Conservation (phyloP, 148 eudicot genomes). For the Amaranthus palmeri region DNA sequence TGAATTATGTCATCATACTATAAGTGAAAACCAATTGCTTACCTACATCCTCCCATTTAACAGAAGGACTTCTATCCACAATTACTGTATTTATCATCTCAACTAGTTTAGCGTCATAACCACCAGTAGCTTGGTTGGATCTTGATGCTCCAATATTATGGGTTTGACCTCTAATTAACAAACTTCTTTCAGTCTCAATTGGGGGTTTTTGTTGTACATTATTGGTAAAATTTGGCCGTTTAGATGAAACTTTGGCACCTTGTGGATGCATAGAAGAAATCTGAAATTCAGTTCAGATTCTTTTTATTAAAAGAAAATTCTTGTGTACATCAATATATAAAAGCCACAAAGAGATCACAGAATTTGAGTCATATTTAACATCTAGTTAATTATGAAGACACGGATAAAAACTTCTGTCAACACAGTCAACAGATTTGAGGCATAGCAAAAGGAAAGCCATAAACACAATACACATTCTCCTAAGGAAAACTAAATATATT, state of each 20-base stretch:
- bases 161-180: constrained; percentile 29
- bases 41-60: constrained; percentile 99
- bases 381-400: not conserved
- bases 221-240: constrained; percentile 32
- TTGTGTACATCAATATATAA: not conserved
- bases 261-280: constrained; percentile 35
- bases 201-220: constrained; percentile 36
- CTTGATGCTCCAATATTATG: constrained; percentile 39
- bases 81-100: constrained; percentile 94
- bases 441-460: not conserved
- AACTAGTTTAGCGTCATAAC: constrained; percentile 64
- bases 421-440: not conserved
- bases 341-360: not conserved
- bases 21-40: constrained; percentile 25
- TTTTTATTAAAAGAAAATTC: not conserved
- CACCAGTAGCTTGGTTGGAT: constrained; percentile 50
- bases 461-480: not conserved
- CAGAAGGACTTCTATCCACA: constrained; percentile 94
- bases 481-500: not conserved
- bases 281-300: constrained; percentile 26
- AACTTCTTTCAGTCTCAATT: constrained; percentile 29
- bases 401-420: not conserved
- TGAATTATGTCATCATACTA: not conserved
- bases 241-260: constrained; percentile 32
- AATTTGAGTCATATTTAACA: not conserved